Evolutionary conservation across 2,329 filamentous ascomycete species (phyloP), one percentile per base, ranked within the genome.

Genomic region (Didymella lethalis): DNA sequence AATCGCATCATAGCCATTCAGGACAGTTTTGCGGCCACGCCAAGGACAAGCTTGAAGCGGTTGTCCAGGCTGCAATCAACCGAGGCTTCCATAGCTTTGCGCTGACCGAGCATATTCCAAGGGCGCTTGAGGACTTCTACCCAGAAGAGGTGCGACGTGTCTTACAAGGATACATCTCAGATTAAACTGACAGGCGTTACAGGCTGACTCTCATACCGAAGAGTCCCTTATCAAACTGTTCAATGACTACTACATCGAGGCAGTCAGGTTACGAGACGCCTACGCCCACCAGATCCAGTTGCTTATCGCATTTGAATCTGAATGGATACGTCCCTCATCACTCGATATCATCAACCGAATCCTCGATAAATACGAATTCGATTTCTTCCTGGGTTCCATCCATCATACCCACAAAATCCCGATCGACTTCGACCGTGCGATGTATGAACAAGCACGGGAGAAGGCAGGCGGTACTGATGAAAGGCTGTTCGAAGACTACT

Each of bases 1-100:
- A 96, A 81, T 96, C 95, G 4, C 96, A 98, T 83, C 95, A 99
- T 79, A 96, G 92, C 73, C 95, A 99, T 80, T 98, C 95, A 36
- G 95, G 95, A 64, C 92, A 99, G 77, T 99, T 99, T 82, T 99
- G 95, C 81, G 70, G 69, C 6, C 95, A 99, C 81, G 95, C 95
- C 49, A 88, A 90, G 74, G 88, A 96, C 75, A 85, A 87, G 20
- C 85, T 99, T 10, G 94, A 98, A 77, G 88, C 92, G 65, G 86
- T 98, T 48, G 82, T 98, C 68, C 85, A 88, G 72, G 85, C 88
- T 12, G 94, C 94, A 64, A 92, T 98, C 66, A 78, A 83, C 47
- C 84, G 90, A 61, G 89, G 90, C 43, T 95, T 96, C 85, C 86
- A 88, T 62, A 90, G 90, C 20, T 93, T 97, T 73, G 92, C 90